Conservation (phyloP, 208 protist genomes). For the Leishmania major region DNA sequence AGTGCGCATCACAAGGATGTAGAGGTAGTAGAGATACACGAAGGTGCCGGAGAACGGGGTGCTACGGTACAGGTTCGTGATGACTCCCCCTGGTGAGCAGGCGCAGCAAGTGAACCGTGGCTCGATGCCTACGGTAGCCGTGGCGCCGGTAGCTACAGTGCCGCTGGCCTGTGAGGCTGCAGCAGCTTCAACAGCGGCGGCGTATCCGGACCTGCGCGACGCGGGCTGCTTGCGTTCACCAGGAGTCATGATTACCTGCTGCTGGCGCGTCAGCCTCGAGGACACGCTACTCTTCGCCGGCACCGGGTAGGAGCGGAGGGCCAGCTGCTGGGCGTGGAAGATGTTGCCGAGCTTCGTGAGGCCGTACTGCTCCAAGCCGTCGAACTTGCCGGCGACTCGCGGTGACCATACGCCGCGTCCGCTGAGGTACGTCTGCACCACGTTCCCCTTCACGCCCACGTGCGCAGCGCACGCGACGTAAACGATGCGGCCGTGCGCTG, state of each 20-base stretch:
- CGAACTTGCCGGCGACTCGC: conserved; percentile 62
- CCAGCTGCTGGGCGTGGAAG: conserved; percentile 81
- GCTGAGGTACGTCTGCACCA: conserved; percentile 65
- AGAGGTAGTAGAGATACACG: conserved; percentile 58
- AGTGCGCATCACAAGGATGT: conserved; percentile 72
- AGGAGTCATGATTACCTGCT: neutral
- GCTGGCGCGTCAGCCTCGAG: conserved; percentile 19
- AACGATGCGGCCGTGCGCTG: conserved; percentile 65
- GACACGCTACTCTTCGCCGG: conserved; percentile 13
- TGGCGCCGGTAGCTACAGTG: neutral
- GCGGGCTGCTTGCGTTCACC: conserved; percentile 2
- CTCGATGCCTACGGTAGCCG: conserved; percentile 20
- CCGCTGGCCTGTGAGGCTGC: neutral
- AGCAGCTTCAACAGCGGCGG: conserved; percentile 17
- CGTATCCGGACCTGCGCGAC: conserved; percentile 8
- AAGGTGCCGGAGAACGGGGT: conserved; percentile 55
- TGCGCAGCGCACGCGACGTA: conserved; percentile 80
- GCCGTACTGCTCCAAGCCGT: conserved; percentile 84
- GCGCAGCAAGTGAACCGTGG: conserved; percentile 71
- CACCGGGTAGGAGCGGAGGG: conserved; percentile 59
- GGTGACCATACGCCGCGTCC: conserved; percentile 72
- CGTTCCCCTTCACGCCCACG: conserved; percentile 60
- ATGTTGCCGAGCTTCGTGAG: conserved; percentile 89
- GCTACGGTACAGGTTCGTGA: conserved; percentile 79
- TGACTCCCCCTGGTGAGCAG: conserved; percentile 70